These are phyloP conservation scores for Fusarium mangiferae DNA, from an alignment of 2,329 filamentous ascomycete species.

Conservation along the genomic window DNA sequence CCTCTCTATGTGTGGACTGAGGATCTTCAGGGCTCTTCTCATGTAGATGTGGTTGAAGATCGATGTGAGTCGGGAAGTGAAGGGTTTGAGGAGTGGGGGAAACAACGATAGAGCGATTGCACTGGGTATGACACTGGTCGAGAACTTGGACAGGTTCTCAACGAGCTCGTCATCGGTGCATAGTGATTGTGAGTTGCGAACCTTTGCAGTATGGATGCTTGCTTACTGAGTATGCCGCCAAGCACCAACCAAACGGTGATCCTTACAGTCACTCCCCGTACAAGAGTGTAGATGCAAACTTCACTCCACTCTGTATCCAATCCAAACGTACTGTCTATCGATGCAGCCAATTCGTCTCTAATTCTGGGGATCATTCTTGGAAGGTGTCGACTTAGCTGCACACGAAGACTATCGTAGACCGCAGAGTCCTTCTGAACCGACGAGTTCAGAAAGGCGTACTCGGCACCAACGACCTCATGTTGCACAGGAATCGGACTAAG, in stretches of 20 bases:
- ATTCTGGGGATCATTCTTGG: rapidly evolving
- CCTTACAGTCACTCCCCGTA: background rate
- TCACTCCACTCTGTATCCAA: background rate
- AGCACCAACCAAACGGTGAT: background rate
- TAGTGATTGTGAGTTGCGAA: background rate
- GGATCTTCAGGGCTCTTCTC: background rate
- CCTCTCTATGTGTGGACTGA: background rate
- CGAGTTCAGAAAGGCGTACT: background rate
- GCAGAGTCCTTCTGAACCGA: background rate
- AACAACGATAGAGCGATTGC: background rate
- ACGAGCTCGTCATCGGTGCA: background rate
- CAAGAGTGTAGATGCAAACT: background rate
- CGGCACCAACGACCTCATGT: background rate
- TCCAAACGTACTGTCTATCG: background rate
- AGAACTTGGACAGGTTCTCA: background rate
- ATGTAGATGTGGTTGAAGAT: background rate
- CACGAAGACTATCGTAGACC: background rate
- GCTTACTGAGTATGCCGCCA: background rate
- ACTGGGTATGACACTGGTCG: background rate
- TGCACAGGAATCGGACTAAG: background rate
- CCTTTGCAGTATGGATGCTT: rapidly evolving
- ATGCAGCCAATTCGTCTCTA: rapidly evolving
- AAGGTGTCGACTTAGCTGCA: background rate
- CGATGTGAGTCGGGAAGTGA: background rate
- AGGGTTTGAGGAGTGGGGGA: background rate